Evolutionary conservation across 1,284 basidiomycete genomes (phyloP).

Genomic region (Pholiota adiposa): DNA sequence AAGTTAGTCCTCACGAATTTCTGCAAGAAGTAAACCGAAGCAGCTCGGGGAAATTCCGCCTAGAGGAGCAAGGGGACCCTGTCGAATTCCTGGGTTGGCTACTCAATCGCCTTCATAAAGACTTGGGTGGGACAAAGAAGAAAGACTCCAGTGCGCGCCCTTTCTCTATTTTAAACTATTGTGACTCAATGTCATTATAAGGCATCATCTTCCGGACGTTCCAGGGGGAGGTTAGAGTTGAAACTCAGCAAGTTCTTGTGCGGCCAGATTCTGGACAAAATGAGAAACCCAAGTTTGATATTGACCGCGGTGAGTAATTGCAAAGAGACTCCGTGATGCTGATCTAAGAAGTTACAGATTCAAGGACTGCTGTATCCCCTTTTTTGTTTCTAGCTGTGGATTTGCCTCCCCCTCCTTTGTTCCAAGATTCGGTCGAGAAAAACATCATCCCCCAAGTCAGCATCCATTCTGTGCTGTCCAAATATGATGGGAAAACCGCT

Average conservation of each 20-base stretch:
- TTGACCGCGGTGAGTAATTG: slow-evolving; percentile 75
- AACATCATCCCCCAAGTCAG: slow-evolving; percentile 99
- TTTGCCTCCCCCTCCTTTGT: slow-evolving; percentile 93
- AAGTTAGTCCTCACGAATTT: slow-evolving; percentile 98
- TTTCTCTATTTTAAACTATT: slow-evolving; percentile 5
- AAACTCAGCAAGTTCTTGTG: slow-evolving; percentile 92
- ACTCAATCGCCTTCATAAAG: slow-evolving; percentile 90
- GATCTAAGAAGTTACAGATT: slow-evolving; percentile 56
- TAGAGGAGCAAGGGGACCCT: slow-evolving; percentile 95
- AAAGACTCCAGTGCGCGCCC: slow-evolving; percentile 75
- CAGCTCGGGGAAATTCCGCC: slow-evolving; percentile 87
- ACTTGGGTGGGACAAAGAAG: slow-evolving; percentile 89
- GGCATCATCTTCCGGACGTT: slow-evolving; percentile 93
- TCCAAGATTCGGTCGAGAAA: slow-evolving; percentile 94
- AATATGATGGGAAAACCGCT: slow-evolving; percentile 92
- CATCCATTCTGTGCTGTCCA: slow-evolving; percentile 89
- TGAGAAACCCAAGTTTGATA: slow-evolving; percentile 87
- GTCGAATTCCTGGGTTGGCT: slow-evolving; percentile 97
- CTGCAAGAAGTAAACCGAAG: slow-evolving; percentile 93
- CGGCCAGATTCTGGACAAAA: slow-evolving; percentile 74
- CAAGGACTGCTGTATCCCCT: slow-evolving; percentile 84
- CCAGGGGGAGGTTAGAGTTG: slow-evolving; percentile 91
- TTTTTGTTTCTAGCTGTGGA: slow-evolving; percentile 97
- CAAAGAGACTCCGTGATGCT: background rate
- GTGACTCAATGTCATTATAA: slow-evolving; percentile 33